Evolutionary conservation across 129 eudicot species (phyloP).

Genomic region (Escallonia herrerae): DNA sequence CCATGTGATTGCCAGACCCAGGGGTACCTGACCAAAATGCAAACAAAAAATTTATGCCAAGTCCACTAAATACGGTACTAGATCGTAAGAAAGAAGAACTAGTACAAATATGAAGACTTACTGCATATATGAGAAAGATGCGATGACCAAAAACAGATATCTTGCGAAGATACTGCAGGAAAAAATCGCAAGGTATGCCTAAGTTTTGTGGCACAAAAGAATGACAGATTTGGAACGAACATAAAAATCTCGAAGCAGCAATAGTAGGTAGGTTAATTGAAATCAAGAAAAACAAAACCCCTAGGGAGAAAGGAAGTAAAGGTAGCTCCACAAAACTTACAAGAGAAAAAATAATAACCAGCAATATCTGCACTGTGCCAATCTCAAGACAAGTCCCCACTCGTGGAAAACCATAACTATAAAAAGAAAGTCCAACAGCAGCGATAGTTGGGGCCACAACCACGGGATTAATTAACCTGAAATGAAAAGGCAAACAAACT

Average conservation of each 20-base stretch:
- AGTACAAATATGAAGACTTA: constrained; percentile 25
- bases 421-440: constrained; percentile 96
- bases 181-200: too few species aligned
- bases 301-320: neutral
- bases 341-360: constrained; percentile 72
- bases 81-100: neutral
- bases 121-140: constrained; percentile 85
- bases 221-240: too few species aligned
- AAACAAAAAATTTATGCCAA: neutral
- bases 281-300: too few species aligned
- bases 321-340: constrained; percentile 46
- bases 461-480: constrained; percentile 85
- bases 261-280: too few species aligned
- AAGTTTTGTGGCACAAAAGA: too few species aligned
- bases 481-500: constrained; percentile 1
- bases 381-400: constrained; percentile 89
- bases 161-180: constrained; percentile 90
- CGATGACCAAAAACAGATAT: constrained; percentile 91
- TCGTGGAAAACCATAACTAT: constrained; percentile 88
- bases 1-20: constrained; percentile 90
- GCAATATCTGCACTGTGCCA: constrained; percentile 76
- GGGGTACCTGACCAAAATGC: constrained; percentile 59
- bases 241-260: constrained; percentile 4
- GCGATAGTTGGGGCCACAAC: constrained; percentile 97
- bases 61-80: neutral